These are phyloP conservation scores for Pichia sp. DNA, from an alignment of 1,139 yeast genomes.

Conservation along the genomic window DNA sequence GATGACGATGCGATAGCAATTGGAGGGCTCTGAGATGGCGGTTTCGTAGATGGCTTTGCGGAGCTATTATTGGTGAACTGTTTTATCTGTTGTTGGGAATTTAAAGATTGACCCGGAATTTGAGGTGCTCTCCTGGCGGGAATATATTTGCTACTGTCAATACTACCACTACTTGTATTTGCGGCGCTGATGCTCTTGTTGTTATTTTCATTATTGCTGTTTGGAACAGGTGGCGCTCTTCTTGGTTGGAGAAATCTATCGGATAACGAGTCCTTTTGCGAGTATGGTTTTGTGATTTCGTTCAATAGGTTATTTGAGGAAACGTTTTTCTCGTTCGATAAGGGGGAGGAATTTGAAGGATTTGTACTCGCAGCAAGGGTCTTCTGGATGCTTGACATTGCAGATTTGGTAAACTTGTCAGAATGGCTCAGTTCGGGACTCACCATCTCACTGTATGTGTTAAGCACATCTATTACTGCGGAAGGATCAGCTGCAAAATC, in stretches of 20 bases:
- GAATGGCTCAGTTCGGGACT: conserved; percentile 25
- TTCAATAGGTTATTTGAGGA: conserved; percentile 20
- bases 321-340: background rate
- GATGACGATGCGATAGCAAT: conserved; percentile 9
- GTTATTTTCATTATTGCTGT: background rate
- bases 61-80: background rate
- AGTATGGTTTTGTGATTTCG: conserved; percentile 31
- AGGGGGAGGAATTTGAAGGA: background rate
- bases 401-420: conserved; percentile 20
- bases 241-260: conserved; percentile 44
- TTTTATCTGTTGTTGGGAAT: background rate
- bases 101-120: conserved; percentile 19
- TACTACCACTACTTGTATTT: background rate
- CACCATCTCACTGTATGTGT: conserved; percentile 44
- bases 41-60: conserved; percentile 13
- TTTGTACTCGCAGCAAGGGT: conserved; percentile 4
- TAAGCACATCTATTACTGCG: conserved; percentile 87
- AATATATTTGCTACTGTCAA: conserved; percentile 14
- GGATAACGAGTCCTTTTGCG: conserved; percentile 32
- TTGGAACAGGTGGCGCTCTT: conserved; percentile 56
- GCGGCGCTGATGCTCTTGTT: background rate
- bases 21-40: conserved; percentile 24
- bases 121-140: conserved; percentile 30
- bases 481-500: conserved; percentile 82
- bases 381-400: conserved; percentile 13